A percentile compares a stretch with the other conserved stretches of the same genome.
Evolutionary conservation across 768 basidiomycete species (phyloP).

Genomic region (Mycena venus): DNA sequence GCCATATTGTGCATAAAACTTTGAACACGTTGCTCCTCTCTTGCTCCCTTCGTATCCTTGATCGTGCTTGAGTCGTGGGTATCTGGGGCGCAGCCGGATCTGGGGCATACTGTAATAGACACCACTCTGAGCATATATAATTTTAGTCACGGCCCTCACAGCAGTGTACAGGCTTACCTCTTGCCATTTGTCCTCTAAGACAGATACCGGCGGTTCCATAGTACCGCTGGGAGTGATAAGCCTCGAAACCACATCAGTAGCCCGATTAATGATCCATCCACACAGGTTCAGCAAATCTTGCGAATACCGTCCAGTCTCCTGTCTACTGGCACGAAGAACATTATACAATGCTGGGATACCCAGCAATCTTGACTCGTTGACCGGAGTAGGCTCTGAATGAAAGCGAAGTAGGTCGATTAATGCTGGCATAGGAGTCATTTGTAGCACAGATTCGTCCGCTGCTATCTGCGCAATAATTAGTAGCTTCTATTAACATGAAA

Average conservation of each 20-base stretch:
- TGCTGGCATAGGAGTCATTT: constrained; percentile 33
- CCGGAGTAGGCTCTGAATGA: not conserved
- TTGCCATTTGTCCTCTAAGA: too few species aligned
- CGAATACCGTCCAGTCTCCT: too few species aligned
- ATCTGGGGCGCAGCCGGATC: constrained; percentile 43
- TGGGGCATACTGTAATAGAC: constrained; percentile 46
- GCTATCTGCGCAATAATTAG: too few species aligned
- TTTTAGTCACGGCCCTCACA: too few species aligned
- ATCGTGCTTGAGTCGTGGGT: constrained; percentile 43
- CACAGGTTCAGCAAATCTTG: too few species aligned
- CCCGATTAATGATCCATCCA: too few species aligned
- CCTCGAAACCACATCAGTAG: not conserved
- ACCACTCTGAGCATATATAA: too few species aligned
- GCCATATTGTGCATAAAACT: constrained; percentile 45
- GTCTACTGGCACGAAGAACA: too few species aligned
- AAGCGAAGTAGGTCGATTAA: constrained; percentile 21
- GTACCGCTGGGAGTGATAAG: too few species aligned
- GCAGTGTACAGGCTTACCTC: too few species aligned
- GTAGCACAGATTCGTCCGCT: constrained; percentile 39
- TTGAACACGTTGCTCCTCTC: constrained; percentile 38
- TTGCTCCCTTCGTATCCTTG: constrained; percentile 19
- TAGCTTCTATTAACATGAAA: too few species aligned
- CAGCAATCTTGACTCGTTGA: not conserved
- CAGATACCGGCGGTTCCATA: too few species aligned
- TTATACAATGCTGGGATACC: not conserved